phyloP scores from a whole-genome alignment of 2,329 filamentous ascomycete species.

The Trichoderma breve region DNA sequence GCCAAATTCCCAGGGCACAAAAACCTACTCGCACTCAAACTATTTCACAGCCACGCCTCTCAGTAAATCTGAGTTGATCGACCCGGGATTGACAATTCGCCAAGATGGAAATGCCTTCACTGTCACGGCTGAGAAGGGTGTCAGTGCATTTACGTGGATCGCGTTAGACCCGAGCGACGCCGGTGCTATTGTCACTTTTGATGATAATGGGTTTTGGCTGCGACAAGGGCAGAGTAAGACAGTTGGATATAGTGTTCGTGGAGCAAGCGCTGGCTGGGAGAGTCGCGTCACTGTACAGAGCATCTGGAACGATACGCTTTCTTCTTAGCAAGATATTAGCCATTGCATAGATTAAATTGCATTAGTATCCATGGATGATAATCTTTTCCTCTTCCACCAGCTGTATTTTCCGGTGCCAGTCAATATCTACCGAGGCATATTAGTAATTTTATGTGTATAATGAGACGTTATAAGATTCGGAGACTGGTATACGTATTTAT shows the following conservation, averaged over 20 bases:
- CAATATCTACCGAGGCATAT: too few relatives aligned
- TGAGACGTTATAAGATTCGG: too few relatives aligned
- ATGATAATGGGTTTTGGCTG: slow-evolving; percentile 9
- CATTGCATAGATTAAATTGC: background rate
- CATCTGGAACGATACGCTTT: slow-evolving; percentile 3
- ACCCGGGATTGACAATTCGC: background rate
- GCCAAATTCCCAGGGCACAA: background rate
- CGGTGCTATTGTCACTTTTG: background rate
- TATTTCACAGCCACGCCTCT: slow-evolving; percentile 6
- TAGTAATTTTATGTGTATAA: too few relatives aligned
- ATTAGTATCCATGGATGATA: background rate
- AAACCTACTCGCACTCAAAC: background rate
- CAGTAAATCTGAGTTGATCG: background rate
- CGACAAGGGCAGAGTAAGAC: slow-evolving; percentile 1
- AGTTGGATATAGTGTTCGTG: background rate
- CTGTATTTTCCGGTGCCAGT: too few relatives aligned
- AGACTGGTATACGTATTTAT: too few relatives aligned
- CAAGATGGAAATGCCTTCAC: background rate
- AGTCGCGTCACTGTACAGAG: slow-evolving; percentile 2
- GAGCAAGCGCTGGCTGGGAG: slow-evolving; percentile 5
- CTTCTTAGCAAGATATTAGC: background rate
- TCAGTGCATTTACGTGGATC: slow-evolving; percentile 6
- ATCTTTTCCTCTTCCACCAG: background rate
- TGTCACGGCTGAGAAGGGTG: background rate
- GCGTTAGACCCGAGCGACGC: background rate